Evolutionary conservation across 768 basidiomycete species (phyloP), one percentile per base, ranked within the genome.

Genomic region (Filobasidium wieringae): DNA sequence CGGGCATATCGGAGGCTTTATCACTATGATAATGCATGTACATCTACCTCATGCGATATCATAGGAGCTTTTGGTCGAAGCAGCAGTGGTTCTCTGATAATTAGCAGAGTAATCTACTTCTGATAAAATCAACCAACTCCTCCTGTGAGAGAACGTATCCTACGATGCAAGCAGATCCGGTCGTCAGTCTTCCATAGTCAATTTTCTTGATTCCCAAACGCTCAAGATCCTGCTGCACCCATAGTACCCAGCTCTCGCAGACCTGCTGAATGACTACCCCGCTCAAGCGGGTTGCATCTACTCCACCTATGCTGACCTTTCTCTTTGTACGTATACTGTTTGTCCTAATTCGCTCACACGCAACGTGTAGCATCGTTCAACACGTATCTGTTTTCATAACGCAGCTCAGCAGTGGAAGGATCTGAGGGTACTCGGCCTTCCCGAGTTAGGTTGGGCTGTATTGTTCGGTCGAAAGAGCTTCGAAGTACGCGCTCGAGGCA

Each of bases 401-500:
- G n/a, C 30, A 73, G 72, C 70, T 41, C 64, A 70, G 22, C 68
- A 71, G 64, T 73, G 72, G 72, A 57, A 63, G 27, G 66, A 71
- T 58, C 58, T 71, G 2, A 57, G 72, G 15, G 47, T 65, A 2
- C 47, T 58, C 6, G 34, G 59, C 2, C 53, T 73, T 2, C 33
- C 45, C 32, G 47, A 29, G 7, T 58, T 62, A 30, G 67, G 61
- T 47, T 73, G 72, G 72, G 59, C 60, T 1, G 63, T 68, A 1
- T 59, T 71, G 1, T 51, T 71, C 47, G 72, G 70, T n/a, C 68
- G 69, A 43, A 73, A 69, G 51, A 62, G 62, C 2, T 39, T 54
- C 36, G 32, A 62, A 45, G 72, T 67, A 33, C 36, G 65, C 66
- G 24, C 27, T 8, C n/a, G 8, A 11, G 37, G 29, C 24, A 26